Evolutionary conservation across 1,284 basidiomycete genomes (phyloP), one percentile per base, ranked within the genome.

Genomic region (Pascua guehoae): DNA sequence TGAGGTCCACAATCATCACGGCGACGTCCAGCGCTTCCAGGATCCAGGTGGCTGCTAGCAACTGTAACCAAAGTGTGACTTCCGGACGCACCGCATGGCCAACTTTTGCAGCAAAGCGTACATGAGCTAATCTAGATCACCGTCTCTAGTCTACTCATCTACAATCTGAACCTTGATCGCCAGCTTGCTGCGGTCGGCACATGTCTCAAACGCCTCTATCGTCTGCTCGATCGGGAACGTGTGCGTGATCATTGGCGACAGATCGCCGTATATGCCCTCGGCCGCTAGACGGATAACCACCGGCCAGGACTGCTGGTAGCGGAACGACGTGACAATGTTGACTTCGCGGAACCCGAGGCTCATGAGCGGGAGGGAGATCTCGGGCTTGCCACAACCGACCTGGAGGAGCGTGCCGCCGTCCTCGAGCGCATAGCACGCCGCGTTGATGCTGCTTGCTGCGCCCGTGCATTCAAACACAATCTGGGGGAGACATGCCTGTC

Each of bases 101-200:
- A 32, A 32, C 24, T 32, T 32, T 32, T 32, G 24, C 24, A 32
- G 24, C 24, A 7, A 32, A 32, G 24, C 24, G 7, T 32, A 32
- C 24, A 32, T 32, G 24, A 32, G 4, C 24, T 4, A 32, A 32
- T 32, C 24, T 3, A 32, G 24, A 32, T 32, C 3, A 7, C 24
- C 8, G n/a, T 43, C 17, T 15, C 15, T 2, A 43, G 15, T 36
- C 40, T 41, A 51, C 51, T 63, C 57, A 18, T 60, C 57, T 36
- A 65, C 54, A 36, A 76, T 73, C 66, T 79, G 78, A 5, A 78
- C 77, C 66, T 79, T 79, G 71, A 79, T 76, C 16, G 66, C 62
- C 0, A 67, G 64, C 45, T 66, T 67, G 15, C 60, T 63, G 12
- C 72, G 56, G 55, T 78, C 75, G 1, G 69, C 72, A n/a, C 73